A percentile compares a stretch with the other conserved stretches of the same genome.
phyloP scores from a whole-genome alignment of 768 basidiomycete species.

The Naematelia aurantialba region DNA sequence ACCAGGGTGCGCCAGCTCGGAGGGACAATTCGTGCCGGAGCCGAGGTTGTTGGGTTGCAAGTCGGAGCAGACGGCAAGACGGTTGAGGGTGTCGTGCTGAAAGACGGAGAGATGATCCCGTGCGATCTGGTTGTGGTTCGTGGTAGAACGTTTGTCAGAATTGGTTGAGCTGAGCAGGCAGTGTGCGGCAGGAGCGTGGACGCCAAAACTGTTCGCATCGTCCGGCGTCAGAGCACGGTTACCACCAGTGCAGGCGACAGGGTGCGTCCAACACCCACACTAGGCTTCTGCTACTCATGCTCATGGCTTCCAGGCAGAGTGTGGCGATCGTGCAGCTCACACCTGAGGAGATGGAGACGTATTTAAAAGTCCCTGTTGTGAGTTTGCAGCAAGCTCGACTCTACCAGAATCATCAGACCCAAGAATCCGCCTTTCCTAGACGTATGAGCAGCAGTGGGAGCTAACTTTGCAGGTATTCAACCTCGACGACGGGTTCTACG shows the following conservation, averaged over 20 bases:
- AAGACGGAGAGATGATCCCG: slow-evolving; percentile 55
- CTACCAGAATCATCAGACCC: too few species aligned
- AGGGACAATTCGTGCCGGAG: slow-evolving; percentile 61
- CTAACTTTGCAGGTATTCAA: slow-evolving; percentile 59
- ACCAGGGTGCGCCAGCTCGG: slow-evolving; percentile 60
- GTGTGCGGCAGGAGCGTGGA: slow-evolving; percentile 54
- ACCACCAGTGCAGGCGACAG: slow-evolving; percentile 67
- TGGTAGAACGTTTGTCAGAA: neutral
- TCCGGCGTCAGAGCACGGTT: slow-evolving; percentile 52
- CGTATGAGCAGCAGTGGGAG: too few species aligned
- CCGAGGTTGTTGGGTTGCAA: slow-evolving; percentile 58
- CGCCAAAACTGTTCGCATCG: slow-evolving; percentile 69
- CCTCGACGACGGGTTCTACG: slow-evolving; percentile 70
- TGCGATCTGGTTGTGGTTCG: slow-evolving; percentile 58
- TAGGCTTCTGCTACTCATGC: neutral
- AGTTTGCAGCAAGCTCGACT: too few species aligned
- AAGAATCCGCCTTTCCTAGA: too few species aligned
- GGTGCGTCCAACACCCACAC: slow-evolving; percentile 54
- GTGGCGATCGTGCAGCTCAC: slow-evolving; percentile 74
- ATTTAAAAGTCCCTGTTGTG: slow-evolving; percentile 55
- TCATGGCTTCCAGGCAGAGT: slow-evolving; percentile 60
- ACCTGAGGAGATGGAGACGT: slow-evolving; percentile 62
- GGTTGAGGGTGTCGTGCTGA: slow-evolving; percentile 60
- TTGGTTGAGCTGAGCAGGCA: neutral
- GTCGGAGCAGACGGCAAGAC: slow-evolving; percentile 47